phyloP scores from a whole-genome alignment of 2,329 filamentous ascomycete species.

The Grosmannia serpens region DNA sequence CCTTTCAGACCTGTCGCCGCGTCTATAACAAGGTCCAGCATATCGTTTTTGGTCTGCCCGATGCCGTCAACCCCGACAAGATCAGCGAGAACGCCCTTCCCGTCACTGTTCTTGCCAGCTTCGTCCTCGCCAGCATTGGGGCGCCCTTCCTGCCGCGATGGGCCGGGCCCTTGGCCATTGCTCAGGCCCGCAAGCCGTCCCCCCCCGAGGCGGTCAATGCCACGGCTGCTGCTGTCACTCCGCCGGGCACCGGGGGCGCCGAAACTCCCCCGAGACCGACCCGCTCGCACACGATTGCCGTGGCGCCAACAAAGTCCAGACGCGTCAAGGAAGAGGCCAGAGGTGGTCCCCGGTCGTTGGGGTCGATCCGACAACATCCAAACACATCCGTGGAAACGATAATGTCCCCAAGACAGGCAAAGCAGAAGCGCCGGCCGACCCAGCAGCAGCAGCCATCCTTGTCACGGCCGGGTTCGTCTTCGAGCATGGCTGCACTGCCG shows the following conservation, averaged over 20 bases:
- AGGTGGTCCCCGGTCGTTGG: background rate
- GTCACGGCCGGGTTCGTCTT: slow-evolving; percentile 10
- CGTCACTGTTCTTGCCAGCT: slow-evolving; percentile 68
- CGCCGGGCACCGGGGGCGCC: slow-evolving; percentile 4
- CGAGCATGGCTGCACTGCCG: slow-evolving; percentile 28
- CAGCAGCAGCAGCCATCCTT: background rate
- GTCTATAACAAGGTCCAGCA: slow-evolving; percentile 84
- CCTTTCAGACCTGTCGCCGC: slow-evolving; percentile 71
- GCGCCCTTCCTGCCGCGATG: slow-evolving; percentile 65
- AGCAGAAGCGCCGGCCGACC: slow-evolving; percentile 3
- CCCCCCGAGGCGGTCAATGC: slow-evolving; percentile 38
- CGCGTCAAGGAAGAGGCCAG: slow-evolving; percentile 28
- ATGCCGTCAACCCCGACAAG: slow-evolving; percentile 57
- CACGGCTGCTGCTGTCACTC: slow-evolving; percentile 11
- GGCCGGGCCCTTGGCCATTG: slow-evolving; percentile 70
- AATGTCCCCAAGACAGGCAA: slow-evolving; percentile 2
- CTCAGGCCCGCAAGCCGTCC: slow-evolving; percentile 67
- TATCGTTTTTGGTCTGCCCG: slow-evolving; percentile 70
- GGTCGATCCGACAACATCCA: slow-evolving; percentile 9
- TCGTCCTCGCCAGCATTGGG: slow-evolving; percentile 66
- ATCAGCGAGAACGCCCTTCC: slow-evolving; percentile 74
- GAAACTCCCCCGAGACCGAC: slow-evolving; percentile 23
- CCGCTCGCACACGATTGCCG: slow-evolving; percentile 57
- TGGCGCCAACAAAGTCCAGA: slow-evolving; percentile 36
- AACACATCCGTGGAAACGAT: slow-evolving; percentile 6